A percentile compares a stretch with the other conserved stretches of the same genome.
These are phyloP conservation scores for Trichomonas tenax DNA, from an alignment of 208 protist species.

Conservation along the genomic window DNA sequence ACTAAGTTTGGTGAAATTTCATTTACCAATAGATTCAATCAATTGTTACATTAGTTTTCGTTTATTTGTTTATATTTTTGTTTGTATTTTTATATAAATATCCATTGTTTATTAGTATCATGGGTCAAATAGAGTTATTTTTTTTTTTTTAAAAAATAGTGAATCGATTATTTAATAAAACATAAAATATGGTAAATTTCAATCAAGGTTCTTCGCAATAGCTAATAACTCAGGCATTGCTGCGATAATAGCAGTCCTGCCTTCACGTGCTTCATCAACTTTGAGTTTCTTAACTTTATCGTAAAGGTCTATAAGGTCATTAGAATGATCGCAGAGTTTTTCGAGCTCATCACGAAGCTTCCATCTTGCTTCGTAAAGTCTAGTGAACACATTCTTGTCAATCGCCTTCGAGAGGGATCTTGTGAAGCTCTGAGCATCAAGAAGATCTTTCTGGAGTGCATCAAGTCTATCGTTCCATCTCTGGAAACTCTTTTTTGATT, in stretches of 20 bases:
- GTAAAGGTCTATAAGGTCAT: neutral
- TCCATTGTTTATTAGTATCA: too few species aligned
- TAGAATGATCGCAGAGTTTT: neutral
- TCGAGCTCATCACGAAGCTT: neutral
- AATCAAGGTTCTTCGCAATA: neutral
- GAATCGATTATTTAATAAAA: neutral
- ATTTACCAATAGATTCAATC: neutral
- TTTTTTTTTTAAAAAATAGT: too few species aligned
- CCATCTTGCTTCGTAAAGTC: neutral
- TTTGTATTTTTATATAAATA: neutral
- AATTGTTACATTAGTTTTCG: neutral
- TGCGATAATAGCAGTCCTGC: neutral
- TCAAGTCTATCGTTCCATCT: neutral
- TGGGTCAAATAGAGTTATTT: too few species aligned
- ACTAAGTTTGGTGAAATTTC: neutral
- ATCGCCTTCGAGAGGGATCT: neutral
- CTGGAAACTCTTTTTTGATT: neutral
- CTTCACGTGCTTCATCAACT: neutral
- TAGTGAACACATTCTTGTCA: neutral
- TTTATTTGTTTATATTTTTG: neutral
- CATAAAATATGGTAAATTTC: neutral
- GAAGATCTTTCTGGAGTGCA: neutral
- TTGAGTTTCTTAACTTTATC: neutral
- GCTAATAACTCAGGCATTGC: neutral
- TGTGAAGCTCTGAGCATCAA: neutral